A percentile compares a stretch with the other conserved stretches of the same genome.
Conservation (phyloP, 352 stramenopile species). For the Phytophthora sojae region DNA sequence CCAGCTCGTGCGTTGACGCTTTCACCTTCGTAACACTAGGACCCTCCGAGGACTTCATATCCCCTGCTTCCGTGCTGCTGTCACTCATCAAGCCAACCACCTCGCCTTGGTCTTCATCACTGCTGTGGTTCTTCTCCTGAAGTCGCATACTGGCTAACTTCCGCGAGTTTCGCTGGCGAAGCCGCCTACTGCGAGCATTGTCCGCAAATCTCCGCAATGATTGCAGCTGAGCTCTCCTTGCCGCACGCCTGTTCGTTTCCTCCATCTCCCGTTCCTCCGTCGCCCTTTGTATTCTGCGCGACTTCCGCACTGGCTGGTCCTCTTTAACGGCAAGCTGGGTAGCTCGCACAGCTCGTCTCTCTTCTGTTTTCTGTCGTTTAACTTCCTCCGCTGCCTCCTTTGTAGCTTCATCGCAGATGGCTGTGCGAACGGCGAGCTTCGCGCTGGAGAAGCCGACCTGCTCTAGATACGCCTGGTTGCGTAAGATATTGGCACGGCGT, state of each 20-base stretch:
- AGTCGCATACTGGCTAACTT: not conserved
- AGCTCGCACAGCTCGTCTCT: not conserved
- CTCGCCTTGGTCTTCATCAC: not conserved
- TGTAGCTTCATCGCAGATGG: constrained; percentile 20
- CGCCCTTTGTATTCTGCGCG: not conserved
- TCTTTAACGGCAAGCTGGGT: not conserved
- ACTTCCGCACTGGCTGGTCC: not conserved
- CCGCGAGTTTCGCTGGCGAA: not conserved
- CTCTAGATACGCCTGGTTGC: constrained; percentile 84
- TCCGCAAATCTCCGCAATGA: not conserved
- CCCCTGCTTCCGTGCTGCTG: not conserved
- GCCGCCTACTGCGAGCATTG: not conserved
- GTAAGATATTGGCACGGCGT: constrained; percentile 82
- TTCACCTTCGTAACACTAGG: not conserved
- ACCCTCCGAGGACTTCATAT: not conserved
- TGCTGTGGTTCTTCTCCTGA: not conserved
- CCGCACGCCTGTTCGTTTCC: no score
- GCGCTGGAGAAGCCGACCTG: constrained; percentile 76
- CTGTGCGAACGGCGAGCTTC: constrained; percentile 62
- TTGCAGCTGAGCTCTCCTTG: not conserved
- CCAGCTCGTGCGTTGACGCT: not conserved
- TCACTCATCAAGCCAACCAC: not conserved
- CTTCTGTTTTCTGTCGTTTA: constrained; percentile 12
- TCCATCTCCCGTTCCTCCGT: not conserved
- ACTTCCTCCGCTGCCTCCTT: constrained; percentile 3